Conservation (phyloP, 1,139 yeast species). For the Blastobotrys aristatus region DNA sequence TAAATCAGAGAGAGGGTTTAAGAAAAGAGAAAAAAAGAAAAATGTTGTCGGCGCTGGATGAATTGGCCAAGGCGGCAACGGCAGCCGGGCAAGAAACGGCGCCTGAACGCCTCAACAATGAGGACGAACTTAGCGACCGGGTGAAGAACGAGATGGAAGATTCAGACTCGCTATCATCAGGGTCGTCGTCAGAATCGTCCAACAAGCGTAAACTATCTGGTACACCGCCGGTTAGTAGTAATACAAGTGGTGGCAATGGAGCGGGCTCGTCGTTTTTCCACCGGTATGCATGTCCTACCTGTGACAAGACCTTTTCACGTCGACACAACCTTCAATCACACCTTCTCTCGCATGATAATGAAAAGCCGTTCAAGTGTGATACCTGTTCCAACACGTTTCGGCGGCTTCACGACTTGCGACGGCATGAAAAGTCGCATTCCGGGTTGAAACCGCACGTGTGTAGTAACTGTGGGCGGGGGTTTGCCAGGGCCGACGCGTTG, state of each 20-base stretch:
- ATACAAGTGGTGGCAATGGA: not conserved
- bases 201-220: not conserved
- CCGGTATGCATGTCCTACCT: conserved; percentile 44
- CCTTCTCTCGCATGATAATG: conserved; percentile 60
- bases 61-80: conserved; percentile 1
- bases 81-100: not conserved
- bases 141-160: not conserved
- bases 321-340: conserved; percentile 74
- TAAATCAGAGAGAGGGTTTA: too few relatives aligned
- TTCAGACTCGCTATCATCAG: not conserved
- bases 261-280: not conserved
- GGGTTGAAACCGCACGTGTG: conserved; percentile 71
- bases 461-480: conserved; percentile 54
- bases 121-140: not conserved
- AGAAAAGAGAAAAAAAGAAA: not conserved
- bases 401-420: conserved; percentile 67
- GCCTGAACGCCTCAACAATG: not conserved
- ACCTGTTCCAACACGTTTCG: conserved; percentile 61
- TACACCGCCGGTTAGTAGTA: not conserved
- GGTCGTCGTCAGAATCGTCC: not conserved
- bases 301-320: conserved; percentile 58
- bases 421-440: conserved; percentile 71
- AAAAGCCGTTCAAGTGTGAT: conserved; percentile 63
- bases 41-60: not conserved
- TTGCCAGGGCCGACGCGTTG: conserved; percentile 76